These are phyloP conservation scores for Wickerhamomyces sp. DNA, from an alignment of 1,139 yeast species.

Conservation along the genomic window DNA sequence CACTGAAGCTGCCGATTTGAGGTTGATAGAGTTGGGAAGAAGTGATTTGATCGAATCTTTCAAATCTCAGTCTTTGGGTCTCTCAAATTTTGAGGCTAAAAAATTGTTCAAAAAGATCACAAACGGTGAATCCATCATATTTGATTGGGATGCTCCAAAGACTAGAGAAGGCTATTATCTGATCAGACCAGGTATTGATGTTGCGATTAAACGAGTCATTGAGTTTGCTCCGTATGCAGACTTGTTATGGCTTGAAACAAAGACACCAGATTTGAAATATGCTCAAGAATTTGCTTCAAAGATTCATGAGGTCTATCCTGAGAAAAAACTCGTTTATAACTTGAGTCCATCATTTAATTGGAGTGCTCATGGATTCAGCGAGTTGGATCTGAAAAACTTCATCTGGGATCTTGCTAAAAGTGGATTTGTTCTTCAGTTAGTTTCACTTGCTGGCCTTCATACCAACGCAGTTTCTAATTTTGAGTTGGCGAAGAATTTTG, in stretches of 20 bases:
- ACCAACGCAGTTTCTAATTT: conserved; percentile 45
- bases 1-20: conserved; percentile 40
- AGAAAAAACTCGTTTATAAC: conserved; percentile 52
- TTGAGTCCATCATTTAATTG: conserved; percentile 56
- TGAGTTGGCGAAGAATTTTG: conserved; percentile 43
- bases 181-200: conserved; percentile 44
- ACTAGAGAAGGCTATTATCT: conserved; percentile 53
- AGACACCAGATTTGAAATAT: conserved; percentile 46
- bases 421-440: conserved; percentile 49
- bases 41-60: conserved; percentile 28
- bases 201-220: conserved; percentile 47
- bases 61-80: conserved; percentile 23
- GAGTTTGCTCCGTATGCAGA: conserved; percentile 55
- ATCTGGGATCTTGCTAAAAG: conserved; percentile 50
- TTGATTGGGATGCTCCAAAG: conserved; percentile 56
- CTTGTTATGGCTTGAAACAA: conserved; percentile 54
- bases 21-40: conserved; percentile 26
- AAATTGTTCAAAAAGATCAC: conserved; percentile 28
- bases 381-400: conserved; percentile 39
- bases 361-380: conserved; percentile 48
- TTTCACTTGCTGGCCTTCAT: conserved; percentile 53
- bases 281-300: conserved; percentile 43
- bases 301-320: conserved; percentile 44
- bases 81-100: conserved; percentile 30
- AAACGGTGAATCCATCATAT: conserved; percentile 31